Percentiles rank a stretch among this genome's conserved stretches.
Conservation (phyloP, 2,329 filamentous ascomycete species). For the Sclerotinia spermophila region DNA sequence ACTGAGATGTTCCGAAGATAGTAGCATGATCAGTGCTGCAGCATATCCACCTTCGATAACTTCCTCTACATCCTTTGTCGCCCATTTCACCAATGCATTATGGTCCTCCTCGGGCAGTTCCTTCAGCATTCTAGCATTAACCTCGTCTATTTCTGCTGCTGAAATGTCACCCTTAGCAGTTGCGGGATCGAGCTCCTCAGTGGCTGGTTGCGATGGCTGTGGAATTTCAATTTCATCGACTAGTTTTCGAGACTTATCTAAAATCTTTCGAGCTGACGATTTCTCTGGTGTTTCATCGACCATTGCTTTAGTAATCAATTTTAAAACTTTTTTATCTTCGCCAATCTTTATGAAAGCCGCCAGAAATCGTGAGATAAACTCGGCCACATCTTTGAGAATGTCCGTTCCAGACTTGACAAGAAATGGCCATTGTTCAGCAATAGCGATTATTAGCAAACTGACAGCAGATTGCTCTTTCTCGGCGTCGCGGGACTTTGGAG, state of each 20-base stretch:
- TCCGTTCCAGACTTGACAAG: slow-evolving; percentile 50
- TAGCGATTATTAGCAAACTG: slow-evolving; percentile 64
- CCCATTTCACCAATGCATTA: slow-evolving; percentile 59
- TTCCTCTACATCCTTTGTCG: slow-evolving; percentile 71
- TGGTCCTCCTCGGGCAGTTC: slow-evolving; percentile 42
- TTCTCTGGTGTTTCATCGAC: slow-evolving; percentile 38
- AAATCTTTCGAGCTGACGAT: slow-evolving; percentile 36
- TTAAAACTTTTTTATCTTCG: slow-evolving; percentile 47
- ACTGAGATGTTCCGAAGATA: slow-evolving; percentile 70
- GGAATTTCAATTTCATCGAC: slow-evolving; percentile 31
- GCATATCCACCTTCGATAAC: slow-evolving; percentile 75
- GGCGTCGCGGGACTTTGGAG: slow-evolving; percentile 39
- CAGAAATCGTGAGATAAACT: slow-evolving; percentile 57
- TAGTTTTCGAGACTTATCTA: slow-evolving; percentile 30
- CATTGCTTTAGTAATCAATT: slow-evolving; percentile 44
- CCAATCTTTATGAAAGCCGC: slow-evolving; percentile 50
- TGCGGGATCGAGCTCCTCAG: neutral
- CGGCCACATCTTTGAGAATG: slow-evolving; percentile 47
- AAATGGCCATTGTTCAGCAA: slow-evolving; percentile 78
- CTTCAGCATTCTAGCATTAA: slow-evolving; percentile 24
- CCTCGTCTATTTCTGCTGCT: slow-evolving; percentile 22
- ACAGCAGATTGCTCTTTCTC: slow-evolving; percentile 40
- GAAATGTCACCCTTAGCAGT: slow-evolving; percentile 13
- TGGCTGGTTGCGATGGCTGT: slow-evolving; percentile 10
- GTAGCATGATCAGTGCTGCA: slow-evolving; percentile 65